A percentile compares a stretch with the other conserved stretches of the same genome.
phyloP scores from a whole-genome alignment of 768 basidiomycete genomes.

The Lactarius sp. region DNA sequence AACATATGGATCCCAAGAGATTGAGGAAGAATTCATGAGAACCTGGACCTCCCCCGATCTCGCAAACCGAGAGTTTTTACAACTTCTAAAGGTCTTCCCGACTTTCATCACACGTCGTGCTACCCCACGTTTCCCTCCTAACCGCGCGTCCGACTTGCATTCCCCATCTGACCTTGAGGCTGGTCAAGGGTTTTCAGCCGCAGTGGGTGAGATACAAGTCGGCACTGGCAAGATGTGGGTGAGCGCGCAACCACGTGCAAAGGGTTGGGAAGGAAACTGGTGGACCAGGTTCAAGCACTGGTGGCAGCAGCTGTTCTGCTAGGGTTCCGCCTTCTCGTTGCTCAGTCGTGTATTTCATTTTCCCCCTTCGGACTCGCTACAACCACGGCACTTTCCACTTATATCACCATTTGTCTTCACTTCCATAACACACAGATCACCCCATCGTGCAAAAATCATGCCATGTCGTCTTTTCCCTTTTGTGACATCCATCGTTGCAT shows the following conservation, averaged over 20 bases:
- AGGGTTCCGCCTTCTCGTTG: slow-evolving; percentile 25
- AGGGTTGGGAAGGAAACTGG: slow-evolving; percentile 71
- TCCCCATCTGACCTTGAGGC: slow-evolving; percentile 62
- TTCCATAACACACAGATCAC: slow-evolving; percentile 9
- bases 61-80: slow-evolving; percentile 64
- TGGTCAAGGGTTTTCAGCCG: slow-evolving; percentile 51
- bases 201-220: slow-evolving; percentile 55
- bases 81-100: slow-evolving; percentile 71
- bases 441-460: slow-evolving; percentile 16
- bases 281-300: slow-evolving; percentile 76
- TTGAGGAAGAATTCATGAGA: slow-evolving; percentile 54
- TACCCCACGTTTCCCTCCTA: slow-evolving; percentile 68
- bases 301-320: slow-evolving; percentile 79
- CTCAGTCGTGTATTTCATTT: slow-evolving; percentile 6
- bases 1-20: slow-evolving; percentile 31
- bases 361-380: background rate
- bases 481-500: slow-evolving; percentile 9
- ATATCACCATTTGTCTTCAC: slow-evolving; percentile 4
- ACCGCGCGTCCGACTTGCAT: slow-evolving; percentile 28
- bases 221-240: slow-evolving; percentile 88
- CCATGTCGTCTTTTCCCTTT: slow-evolving; percentile 2
- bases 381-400: background rate
- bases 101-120: slow-evolving; percentile 63
- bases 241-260: slow-evolving; percentile 51
- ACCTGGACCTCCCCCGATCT: slow-evolving; percentile 82